phyloP scores from a whole-genome alignment of 345 rosid species.

The Mallotus nudiflorus region DNA sequence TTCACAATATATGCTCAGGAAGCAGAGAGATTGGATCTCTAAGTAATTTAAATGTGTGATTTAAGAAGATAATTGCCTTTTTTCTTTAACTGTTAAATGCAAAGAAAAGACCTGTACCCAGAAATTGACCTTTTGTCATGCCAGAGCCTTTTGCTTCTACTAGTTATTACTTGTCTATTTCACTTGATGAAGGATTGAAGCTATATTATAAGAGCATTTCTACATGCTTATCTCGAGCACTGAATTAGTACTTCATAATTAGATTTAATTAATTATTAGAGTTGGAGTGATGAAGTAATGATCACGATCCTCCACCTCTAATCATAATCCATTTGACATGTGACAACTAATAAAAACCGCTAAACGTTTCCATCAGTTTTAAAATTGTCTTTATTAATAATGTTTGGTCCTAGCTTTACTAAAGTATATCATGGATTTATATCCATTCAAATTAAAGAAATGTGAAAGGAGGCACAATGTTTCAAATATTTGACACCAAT shows the following conservation, averaged over 20 bases:
- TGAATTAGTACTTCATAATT: neutral
- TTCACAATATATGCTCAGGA: too few species aligned
- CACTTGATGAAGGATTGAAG: too few species aligned
- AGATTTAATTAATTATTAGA: neutral
- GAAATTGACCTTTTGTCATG: too few species aligned
- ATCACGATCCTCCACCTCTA: too few species aligned
- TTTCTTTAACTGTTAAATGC: too few species aligned
- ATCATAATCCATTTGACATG: too few species aligned
- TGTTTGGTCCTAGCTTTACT: neutral
- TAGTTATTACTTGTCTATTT: neutral
- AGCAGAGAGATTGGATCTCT: too few species aligned
- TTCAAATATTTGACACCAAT: slow-evolving; percentile 9
- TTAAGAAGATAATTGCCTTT: too few species aligned
- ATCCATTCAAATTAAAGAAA: slow-evolving; percentile 6
- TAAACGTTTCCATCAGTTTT: too few species aligned
- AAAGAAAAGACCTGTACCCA: too few species aligned
- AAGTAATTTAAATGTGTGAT: too few species aligned
- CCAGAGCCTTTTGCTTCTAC: neutral
- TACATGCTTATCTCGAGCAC: neutral
- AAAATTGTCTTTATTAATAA: neutral
- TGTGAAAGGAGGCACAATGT: neutral
- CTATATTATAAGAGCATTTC: neutral
- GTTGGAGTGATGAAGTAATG: neutral
- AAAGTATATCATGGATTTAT: neutral
- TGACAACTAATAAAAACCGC: too few species aligned